Percentiles rank a stretch among this genome's conserved stretches.
These are phyloP conservation scores for Epichloe coenophiala DNA, from an alignment of 2,329 filamentous ascomycete genomes.

Conservation along the genomic window DNA sequence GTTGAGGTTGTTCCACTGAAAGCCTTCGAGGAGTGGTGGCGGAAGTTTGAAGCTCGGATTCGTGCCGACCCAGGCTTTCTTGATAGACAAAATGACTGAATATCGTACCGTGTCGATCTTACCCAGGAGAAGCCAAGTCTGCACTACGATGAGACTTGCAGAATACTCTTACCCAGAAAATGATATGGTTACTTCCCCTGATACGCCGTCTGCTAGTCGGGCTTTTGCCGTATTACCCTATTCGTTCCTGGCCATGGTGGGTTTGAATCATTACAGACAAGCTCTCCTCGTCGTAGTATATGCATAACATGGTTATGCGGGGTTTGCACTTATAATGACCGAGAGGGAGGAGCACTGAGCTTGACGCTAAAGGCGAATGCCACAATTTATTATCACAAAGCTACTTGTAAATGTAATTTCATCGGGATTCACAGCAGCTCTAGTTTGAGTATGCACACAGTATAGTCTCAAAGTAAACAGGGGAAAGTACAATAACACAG, in stretches of 20 bases:
- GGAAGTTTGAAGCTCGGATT: conserved; percentile 81
- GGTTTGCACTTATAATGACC: too few relatives aligned
- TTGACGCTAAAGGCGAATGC: not conserved
- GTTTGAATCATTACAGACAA: too few relatives aligned
- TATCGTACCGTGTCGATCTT: not conserved
- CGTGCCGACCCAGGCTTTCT: conserved; percentile 80
- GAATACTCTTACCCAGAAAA: too few relatives aligned
- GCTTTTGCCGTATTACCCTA: too few relatives aligned
- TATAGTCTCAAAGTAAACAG: not conserved
- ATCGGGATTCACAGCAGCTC: too few relatives aligned
- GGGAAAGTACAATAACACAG: not conserved
- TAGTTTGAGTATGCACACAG: not conserved
- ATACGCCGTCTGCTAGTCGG: too few relatives aligned
- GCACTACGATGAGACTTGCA: too few relatives aligned
- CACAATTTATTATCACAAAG: not conserved
- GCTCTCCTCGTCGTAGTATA: too few relatives aligned
- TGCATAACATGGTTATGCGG: too few relatives aligned
- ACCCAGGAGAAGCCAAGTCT: not conserved
- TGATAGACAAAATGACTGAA: conserved; percentile 40
- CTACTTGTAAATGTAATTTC: not conserved
- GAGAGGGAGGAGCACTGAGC: too few relatives aligned
- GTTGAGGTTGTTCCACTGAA: conserved; percentile 86
- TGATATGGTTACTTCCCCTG: too few relatives aligned
- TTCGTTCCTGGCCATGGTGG: too few relatives aligned
- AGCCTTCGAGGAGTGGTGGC: conserved; percentile 96